Percentiles rank a stretch among this genome's conserved stretches.
Evolutionary conservation across 169 alveolate species (phyloP).

Genomic region (Plasmodium cynomolgi): DNA sequence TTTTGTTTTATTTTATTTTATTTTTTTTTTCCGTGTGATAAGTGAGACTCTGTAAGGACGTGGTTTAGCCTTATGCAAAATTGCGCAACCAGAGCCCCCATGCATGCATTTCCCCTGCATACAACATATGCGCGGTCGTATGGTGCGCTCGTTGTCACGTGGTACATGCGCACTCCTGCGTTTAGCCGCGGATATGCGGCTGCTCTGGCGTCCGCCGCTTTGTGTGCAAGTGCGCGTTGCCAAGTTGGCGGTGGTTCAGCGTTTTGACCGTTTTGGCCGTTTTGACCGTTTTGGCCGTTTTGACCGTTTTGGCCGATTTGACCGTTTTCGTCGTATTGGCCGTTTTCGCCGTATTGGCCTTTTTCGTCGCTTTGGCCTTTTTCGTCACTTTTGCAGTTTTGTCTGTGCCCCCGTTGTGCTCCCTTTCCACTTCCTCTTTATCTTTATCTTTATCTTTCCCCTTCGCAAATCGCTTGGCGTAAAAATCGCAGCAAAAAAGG

Average conservation of each 20-base stretch:
- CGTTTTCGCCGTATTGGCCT: neutral
- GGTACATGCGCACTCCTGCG: neutral
- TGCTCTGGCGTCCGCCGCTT: neutral
- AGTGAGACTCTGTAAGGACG: neutral
- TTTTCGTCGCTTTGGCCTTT: neutral
- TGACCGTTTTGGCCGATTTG: no score
- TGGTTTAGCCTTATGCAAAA: neutral
- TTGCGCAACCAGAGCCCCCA: neutral
- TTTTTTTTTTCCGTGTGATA: neutral
- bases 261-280: neutral
- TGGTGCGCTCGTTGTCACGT: neutral
- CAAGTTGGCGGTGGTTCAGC: neutral
- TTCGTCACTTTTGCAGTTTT: neutral
- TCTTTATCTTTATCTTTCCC: neutral
- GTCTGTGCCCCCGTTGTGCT: neutral
- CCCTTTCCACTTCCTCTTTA: neutral
- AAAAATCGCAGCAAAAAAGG: neutral
- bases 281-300: neutral
- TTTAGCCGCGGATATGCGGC: neutral
- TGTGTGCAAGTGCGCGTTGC: constrained; percentile 1
- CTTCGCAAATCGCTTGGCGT: neutral
- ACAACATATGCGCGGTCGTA: neutral
- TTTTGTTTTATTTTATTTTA: neutral
- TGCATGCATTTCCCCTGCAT: neutral
- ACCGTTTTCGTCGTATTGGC: no score